Base-by-base conservation (phyloP, 495 filamentous ascomycete genomes). In the Clavariopsis aquatica region DNA sequence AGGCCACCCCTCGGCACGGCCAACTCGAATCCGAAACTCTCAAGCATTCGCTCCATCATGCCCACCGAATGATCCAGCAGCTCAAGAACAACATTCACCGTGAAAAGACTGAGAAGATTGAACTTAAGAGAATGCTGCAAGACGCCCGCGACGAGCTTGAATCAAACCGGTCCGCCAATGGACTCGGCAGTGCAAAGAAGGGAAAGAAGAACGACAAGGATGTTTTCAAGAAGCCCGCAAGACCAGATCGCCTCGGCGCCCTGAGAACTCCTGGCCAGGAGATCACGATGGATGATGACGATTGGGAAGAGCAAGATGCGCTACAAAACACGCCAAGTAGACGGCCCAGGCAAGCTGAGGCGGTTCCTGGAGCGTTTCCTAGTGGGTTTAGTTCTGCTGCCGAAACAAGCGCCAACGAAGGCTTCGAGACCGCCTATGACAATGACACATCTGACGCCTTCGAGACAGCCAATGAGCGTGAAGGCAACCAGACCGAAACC, bases 41-140 rank as follows among this genome's bases (percentile, higher is more conserved):
- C 56, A 93, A 92, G 78, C 96, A 91, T 52, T 96, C 92, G 20
- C 80, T 97, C 29, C 88, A 93, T 60, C 94, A 98, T 76, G 94
- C 94, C 36, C 93, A 98, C 71, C 84, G 92, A 49, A 95, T 96
- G 83, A 96, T 98, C 56, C 91, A 97, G 72, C 93, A 91, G 62
- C 82, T 98, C 34, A 92, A 96, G 78, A 89, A 86, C 74, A 96
- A 92, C 67, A 89, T 98, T 54, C 92, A 97, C 73, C 88, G 94
- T 26, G 94, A 98, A 77, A 98, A 96, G 82, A 95, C 93, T 0
- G 94, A 98, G 74, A 98, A 96, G 79, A 83, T 96, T 23, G 94
- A 98, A 73, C 82, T 97, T 49, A 93, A 90, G 75, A 89, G 95
- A 57, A 91, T 98, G 85, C 83, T 98, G 29, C 95, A 96, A 78